These are phyloP conservation scores for Trametes elegans DNA, from an alignment of 768 basidiomycete species.

Conservation along the genomic window DNA sequence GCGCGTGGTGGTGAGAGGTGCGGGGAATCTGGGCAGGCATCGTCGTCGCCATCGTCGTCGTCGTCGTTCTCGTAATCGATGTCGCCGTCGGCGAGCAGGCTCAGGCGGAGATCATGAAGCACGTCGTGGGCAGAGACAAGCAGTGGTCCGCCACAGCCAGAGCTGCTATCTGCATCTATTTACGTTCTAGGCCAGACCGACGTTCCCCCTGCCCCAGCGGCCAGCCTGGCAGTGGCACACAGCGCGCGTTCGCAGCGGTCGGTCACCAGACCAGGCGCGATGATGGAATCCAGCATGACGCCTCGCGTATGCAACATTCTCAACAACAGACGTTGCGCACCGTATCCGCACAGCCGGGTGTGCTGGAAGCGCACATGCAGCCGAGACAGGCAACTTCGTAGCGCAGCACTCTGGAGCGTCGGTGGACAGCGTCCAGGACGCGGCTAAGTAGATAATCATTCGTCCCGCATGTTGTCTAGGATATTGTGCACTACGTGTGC, in stretches of 20 bases:
- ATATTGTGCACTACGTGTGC: conserved; percentile 40
- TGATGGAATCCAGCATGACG: conserved; percentile 4
- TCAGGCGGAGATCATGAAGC: conserved; percentile 11
- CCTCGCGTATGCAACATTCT: neutral
- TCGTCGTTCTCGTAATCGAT: neutral
- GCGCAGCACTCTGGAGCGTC: no score
- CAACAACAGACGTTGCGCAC: conserved; percentile 3
- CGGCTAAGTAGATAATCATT: conserved; percentile 1
- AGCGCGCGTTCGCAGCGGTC: neutral
- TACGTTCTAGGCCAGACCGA: conserved; percentile 13
- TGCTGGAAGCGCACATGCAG: no score
- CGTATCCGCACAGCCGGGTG: neutral
- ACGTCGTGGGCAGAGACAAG: neutral
- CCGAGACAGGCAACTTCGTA: no score
- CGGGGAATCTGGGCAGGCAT: neutral
- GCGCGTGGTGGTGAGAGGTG: conserved; percentile 7
- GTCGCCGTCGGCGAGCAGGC: no score
- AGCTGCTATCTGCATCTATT: neutral
- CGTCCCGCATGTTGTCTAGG: conserved; percentile 12
- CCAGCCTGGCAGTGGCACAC: no score
- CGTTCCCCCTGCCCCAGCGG: neutral
- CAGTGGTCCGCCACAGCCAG: neutral
- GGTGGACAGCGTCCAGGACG: no score
- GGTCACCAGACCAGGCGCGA: conserved; percentile 5
- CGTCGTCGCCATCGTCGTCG: conserved; percentile 11